Conservation (phyloP, 1,284 basidiomycete species). For the Fomitopsis schrenkii region DNA sequence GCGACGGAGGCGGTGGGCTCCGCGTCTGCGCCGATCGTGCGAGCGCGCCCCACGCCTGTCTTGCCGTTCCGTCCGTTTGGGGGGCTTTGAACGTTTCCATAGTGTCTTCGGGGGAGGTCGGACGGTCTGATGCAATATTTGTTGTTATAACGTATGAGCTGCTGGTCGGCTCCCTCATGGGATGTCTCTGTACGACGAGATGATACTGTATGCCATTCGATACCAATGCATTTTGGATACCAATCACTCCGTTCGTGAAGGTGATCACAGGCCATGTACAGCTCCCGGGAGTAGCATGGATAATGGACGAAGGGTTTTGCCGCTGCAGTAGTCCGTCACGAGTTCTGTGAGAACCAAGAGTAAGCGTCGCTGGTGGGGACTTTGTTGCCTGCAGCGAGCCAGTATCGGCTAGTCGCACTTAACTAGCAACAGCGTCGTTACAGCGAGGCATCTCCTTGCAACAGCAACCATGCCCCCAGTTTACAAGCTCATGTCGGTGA, state of each 20-base stretch:
- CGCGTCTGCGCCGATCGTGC: not conserved
- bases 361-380: not conserved
- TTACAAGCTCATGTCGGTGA: conserved; percentile 19
- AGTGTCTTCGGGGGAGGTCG: not conserved
- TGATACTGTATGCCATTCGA: not conserved
- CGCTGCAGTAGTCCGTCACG: no score
- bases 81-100: not conserved
- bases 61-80: not conserved
- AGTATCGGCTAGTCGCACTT: not conserved
- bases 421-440: not conserved
- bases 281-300: no score
- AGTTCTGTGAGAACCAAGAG: no score
- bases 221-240: not conserved
- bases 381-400: not conserved
- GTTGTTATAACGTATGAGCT: not conserved
- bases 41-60: not conserved
- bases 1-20: conserved; percentile 2
- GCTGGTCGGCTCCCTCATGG: not conserved
- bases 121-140: not conserved
- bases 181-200: not conserved
- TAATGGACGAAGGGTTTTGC: no score
- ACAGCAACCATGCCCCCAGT: not conserved
- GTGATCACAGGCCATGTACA: no score
- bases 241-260: not conserved
- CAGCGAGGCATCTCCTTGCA: not conserved